These are phyloP conservation scores for Ustilago sp. DNA, from an alignment of 1,284 basidiomycete genomes.

Conservation along the genomic window DNA sequence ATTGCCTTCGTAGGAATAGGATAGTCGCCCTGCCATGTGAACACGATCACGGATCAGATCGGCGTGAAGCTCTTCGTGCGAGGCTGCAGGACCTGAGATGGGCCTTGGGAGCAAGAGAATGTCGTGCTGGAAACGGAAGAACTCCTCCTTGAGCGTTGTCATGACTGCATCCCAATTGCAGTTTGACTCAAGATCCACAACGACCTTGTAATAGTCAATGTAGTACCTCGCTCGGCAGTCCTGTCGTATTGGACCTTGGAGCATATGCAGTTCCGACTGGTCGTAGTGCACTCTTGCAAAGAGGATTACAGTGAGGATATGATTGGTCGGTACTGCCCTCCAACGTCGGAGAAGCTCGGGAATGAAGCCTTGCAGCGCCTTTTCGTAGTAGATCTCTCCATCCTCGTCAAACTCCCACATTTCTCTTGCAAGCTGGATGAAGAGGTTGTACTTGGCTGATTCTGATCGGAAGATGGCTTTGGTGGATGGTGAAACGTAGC, in stretches of 20 bases:
- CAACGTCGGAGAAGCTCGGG: conserved; percentile 68
- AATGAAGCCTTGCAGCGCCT: conserved; percentile 81
- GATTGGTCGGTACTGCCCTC: conserved; percentile 82
- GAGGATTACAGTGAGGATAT: conserved; percentile 92
- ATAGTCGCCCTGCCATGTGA: conserved; percentile 75
- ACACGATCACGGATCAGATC: conserved; percentile 59
- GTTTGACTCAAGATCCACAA: conserved; percentile 89
- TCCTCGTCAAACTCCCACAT: conserved; percentile 98
- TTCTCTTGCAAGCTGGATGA: conserved; percentile 94
- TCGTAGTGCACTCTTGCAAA: conserved; percentile 95
- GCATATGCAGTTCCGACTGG: conserved; percentile 70
- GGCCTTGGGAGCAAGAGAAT: conserved; percentile 61
- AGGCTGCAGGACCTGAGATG: conserved; percentile 55
- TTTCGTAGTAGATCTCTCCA: conserved; percentile 86
- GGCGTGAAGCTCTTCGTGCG: conserved; percentile 55
- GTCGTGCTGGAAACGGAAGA: conserved; percentile 69
- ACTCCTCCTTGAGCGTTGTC: conserved; percentile 82
- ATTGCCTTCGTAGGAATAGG: conserved; percentile 92
- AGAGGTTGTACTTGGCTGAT: conserved; percentile 83
- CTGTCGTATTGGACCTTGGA: conserved; percentile 75
- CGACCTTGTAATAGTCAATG: conserved; percentile 87
- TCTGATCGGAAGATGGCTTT: conserved; percentile 87
- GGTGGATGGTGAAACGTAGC: conserved; percentile 83
- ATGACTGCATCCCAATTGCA: conserved; percentile 88
- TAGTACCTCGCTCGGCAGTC: conserved; percentile 83